Evolutionary conservation across 257 asterid species (phyloP), one percentile per base, ranked within the genome.

Genomic region (Ilex aquifolium): DNA sequence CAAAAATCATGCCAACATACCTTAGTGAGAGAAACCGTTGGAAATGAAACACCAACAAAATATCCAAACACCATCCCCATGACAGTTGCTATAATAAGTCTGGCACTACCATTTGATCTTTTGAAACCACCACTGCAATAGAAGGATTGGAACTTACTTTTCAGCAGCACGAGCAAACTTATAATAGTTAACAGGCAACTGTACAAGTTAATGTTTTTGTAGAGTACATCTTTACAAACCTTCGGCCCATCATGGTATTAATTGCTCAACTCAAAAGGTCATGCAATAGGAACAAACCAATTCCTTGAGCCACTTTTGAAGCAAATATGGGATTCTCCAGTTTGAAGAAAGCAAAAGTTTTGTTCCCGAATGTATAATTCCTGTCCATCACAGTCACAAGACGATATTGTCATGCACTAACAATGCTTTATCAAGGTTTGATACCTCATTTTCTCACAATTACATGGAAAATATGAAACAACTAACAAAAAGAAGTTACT

Each of bases 11-110:
- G 15, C 36, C 64, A 39, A 56, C 77, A 49, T 84, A 94, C 99
- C 95, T 82, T 90, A 61, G 85, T 70, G 59, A 90, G 70, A 64
- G 95, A 77, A 78, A 80, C 88, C 55, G 87, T 82, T 44, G 99
- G 99, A 82, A 94, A 90, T 4, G 99, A 90, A 57, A 90, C 80
- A 60, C 99, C 97, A 32, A 94, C 63, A 64, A 88, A 79, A 80
- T 94, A 94, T 77, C 99, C 99, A 66, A 94, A 76, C 68, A 90
- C 86, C 80, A 90, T 83, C 67, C 99, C 99, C 78, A 82, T 83
- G 73, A 94, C 72, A 69, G 96, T 81, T 59, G 97, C 86, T 52
- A 88, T 72, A 49, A 94, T 40, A 56, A 94, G 88, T 60, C 95
- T 83, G 53, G 83, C 82, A 58, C 91, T 64, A 65, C 79, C 96